Evolutionary conservation across 2,329 filamentous ascomycete species (phyloP), one percentile per base, ranked within the genome.

Genomic region (Aspergillus hiratsukae): DNA sequence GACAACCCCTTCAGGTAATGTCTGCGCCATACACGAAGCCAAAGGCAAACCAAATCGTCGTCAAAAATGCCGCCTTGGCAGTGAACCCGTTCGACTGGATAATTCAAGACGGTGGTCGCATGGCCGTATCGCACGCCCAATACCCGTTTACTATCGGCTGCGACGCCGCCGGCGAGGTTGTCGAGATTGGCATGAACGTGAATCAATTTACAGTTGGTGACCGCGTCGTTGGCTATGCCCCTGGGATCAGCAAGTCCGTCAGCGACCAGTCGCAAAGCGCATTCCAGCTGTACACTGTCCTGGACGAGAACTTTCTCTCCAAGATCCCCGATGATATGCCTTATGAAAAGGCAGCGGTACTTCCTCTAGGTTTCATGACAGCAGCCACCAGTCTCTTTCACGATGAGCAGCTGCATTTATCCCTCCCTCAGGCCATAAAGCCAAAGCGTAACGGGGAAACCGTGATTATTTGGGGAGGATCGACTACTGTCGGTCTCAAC

Each of bases 111-210:
- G 48, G 59, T 23, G 63, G 64, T 7, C 58, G 56, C 4, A 52
- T 52, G 7, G 60, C 69, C 9, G 53, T 69, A 6, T 64, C 66
- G 40, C 58, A 65, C 6, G 48, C 69, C 19, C 55, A 65, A 17
- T 76, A 75, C 54, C 73, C 74, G 1, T 64, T 62, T 11, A 66
- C 76, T 35, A 61, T 76, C 35, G 79, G 78, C 10, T 64, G 60
- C 9, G 78, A 80, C 59, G 68, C 78, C 14, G 76, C 78, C 1
- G 78, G 78, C 11, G 74, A 78, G 60, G 71, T 81, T 2, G 62
- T 76, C 25, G 76, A 79, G 57, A 71, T 81, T 6, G 80, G 79
- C 2, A 66, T 73, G n/a, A 69, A 67, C 7, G 78, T 81, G 4
- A 73, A 72, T 6, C 71, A 77, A 9, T 73, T 78, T 59, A 67